Conservation (phyloP, 2,329 filamentous ascomycete species). For the Penicillium verrucosum region DNA sequence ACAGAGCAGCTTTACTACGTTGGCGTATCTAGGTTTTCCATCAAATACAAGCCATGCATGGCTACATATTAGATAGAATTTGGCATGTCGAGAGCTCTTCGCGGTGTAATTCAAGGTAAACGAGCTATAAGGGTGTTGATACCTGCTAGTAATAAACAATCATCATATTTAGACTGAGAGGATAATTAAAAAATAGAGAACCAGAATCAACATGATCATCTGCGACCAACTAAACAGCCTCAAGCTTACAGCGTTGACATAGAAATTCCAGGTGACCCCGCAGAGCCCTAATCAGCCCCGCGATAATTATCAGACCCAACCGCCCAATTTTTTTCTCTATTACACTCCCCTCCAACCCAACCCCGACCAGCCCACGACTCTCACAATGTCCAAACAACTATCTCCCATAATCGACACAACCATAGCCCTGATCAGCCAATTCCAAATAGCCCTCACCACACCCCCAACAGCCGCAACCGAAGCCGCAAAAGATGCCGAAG, state of each 20-base stretch:
- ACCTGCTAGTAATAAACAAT: background rate
- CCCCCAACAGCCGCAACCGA: conserved; percentile 17
- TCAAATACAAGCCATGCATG: background rate
- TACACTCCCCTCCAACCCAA: conserved; percentile 5
- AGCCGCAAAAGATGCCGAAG: conserved; percentile 29
- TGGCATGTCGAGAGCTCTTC: background rate
- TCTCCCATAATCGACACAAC: conserved; percentile 32
- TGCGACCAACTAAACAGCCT: background rate
- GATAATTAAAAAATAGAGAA: background rate
- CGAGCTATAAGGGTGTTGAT: background rate
- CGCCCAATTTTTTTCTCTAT: conserved; percentile 26
- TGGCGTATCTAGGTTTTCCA: background rate
- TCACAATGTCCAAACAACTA: conserved; percentile 35
- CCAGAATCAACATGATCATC: background rate
- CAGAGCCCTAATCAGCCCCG: conserved; percentile 36
- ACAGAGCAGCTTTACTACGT: background rate
- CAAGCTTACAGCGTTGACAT: background rate
- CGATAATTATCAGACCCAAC: conserved; percentile 16
- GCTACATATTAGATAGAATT: background rate
- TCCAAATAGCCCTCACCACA: conserved; percentile 36
- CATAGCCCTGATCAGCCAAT: conserved; percentile 39
- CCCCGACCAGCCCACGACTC: background rate
- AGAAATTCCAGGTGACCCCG: conserved; percentile 24
- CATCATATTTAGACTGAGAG: background rate
- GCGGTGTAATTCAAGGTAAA: background rate